These are phyloP conservation scores for Sungouiella blattae DNA, from an alignment of 805 yeast species.

Conservation along the genomic window DNA sequence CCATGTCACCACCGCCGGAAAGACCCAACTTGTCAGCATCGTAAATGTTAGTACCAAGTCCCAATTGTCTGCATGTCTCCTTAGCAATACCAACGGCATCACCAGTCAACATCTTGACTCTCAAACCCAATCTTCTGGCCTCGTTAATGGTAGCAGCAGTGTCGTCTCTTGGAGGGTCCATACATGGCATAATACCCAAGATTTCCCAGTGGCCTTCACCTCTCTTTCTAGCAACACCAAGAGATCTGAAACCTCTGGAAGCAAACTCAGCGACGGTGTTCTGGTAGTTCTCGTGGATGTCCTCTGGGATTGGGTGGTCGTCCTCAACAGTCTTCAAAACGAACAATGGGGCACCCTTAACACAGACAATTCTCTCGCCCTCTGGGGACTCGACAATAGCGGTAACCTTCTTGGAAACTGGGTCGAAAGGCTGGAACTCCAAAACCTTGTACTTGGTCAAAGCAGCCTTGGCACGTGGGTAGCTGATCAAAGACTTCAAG, in stretches of 20 bases:
- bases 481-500: constrained; percentile 80
- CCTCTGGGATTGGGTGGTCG: constrained; percentile 95
- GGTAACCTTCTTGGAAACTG: constrained; percentile 94
- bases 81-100: constrained; percentile 99
- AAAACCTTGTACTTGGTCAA: constrained; percentile 90
- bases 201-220: constrained; percentile 99
- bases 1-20: constrained; percentile 89
- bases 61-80: constrained; percentile 97
- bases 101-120: constrained; percentile 98
- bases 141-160: constrained; percentile 92
- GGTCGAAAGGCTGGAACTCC: constrained; percentile 97
- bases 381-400: constrained; percentile 95
- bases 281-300: constrained; percentile 89
- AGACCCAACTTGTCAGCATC: constrained; percentile 96
- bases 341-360: constrained; percentile 97
- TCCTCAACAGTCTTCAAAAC: constrained; percentile 95
- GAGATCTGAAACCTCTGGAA: constrained; percentile 96
- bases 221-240: constrained; percentile 98
- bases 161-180: constrained; percentile 99
- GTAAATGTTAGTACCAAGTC: constrained; percentile 93
- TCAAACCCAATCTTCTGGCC: constrained; percentile 86
- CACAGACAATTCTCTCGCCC: constrained; percentile 93
- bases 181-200: constrained; percentile 96
- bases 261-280: constrained; percentile 97
- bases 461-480: constrained; percentile 92